Evolutionary conservation across 2,329 filamentous ascomycete genomes (phyloP).

Genomic region (Parascedosporium putredinis): DNA sequence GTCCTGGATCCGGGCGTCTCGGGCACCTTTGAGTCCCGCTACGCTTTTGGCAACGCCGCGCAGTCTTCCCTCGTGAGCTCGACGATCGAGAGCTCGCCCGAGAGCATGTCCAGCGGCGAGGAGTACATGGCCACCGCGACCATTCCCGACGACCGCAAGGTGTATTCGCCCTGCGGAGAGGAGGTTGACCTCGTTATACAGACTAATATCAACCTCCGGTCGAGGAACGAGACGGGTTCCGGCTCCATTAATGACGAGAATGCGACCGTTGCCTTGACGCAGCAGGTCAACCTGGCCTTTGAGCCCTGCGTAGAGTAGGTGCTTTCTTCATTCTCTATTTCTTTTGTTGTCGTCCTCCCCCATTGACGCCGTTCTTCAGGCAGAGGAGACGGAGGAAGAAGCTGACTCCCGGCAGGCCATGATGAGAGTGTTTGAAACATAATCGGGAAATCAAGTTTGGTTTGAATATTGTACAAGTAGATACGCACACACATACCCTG

Average conservation of each 20-base stretch:
- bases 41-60: background rate
- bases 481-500: too few species aligned
- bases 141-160: background rate
- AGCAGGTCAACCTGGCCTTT: background rate
- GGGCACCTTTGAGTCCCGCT: background rate
- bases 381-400: background rate
- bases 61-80: background rate
- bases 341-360: too few species aligned
- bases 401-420: too few species aligned
- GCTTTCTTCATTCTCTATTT: background rate
- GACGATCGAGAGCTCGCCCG: background rate
- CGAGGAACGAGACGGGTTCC: background rate
- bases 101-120: background rate
- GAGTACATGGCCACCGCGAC: background rate
- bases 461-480: too few species aligned
- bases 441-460: background rate
- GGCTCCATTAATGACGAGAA: background rate
- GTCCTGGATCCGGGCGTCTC: background rate
- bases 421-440: too few species aligned
- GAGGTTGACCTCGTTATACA: background rate
- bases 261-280: background rate
- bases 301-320: background rate
- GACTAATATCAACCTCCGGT: background rate
- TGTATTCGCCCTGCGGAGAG: background rate
- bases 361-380: too few species aligned